Base-by-base conservation (phyloP, 768 basidiomycete species). In the Paxillus ammoniavirescens region DNA sequence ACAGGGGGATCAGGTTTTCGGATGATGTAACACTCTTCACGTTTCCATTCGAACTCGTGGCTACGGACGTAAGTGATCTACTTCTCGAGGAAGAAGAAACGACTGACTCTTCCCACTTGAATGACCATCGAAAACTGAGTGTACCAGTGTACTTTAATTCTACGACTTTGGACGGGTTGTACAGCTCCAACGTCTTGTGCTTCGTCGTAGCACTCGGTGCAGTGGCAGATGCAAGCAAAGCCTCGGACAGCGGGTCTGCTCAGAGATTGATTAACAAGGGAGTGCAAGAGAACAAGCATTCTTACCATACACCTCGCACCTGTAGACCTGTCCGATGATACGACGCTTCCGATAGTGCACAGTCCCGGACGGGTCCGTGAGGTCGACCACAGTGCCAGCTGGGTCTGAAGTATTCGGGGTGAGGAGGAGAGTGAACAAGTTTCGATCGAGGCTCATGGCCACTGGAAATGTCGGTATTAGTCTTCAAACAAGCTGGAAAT, bases 1-100 rank as follows among this genome's bases (percentile, higher is more conserved):
- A 93, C 90, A 41, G 91, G 87, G 6, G 91, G 91, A 59, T 93
- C 91, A 8, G 91, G 91, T 65, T 92, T 92, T 18, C 91, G 82
- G 41, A 92, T 67, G 69, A 93, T 82, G 68, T 78, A 92, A 69
- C 90, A 92, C 59, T 87, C 86, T 64, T 91, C 89, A 42, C 87
- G 79, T 63, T 83, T 88, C 91, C 91, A 93, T 63, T 92, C 91
- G 57, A 90, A 91, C 41, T 87, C 82, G 56, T 93, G 86, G 36
- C 91, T 93, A 61, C 26, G 36, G 35, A 28, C 12, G 23, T 47
- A 18, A 14, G 7, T 42, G 49, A 31, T 35, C 51, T 40, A 8
- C 38, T 40, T 5, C 42, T 38, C 23, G 23, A 15, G 52, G 51
- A 10, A 35, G 38, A 42, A 35, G 52, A 1, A 12, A 30, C 28